Percentiles rank a stretch among this genome's conserved stretches.
phyloP scores from a whole-genome alignment of 2,329 filamentous ascomycete genomes.

The Pyrenochaeta sp. region DNA sequence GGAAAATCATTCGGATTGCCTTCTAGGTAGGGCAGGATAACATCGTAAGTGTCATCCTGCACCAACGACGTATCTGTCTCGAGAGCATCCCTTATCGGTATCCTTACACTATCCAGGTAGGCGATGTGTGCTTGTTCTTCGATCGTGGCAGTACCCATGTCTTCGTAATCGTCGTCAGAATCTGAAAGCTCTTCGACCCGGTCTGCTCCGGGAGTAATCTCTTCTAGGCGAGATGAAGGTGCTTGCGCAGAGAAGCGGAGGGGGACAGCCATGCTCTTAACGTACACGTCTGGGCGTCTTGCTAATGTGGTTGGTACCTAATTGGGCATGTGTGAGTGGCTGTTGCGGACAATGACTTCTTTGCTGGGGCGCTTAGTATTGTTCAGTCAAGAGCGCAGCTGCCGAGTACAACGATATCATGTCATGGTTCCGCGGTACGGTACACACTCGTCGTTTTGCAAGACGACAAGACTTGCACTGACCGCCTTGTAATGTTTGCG shows the following conservation, averaged over 20 bases:
- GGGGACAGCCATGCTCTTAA: slow-evolving; percentile 39
- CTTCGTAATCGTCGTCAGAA: slow-evolving; percentile 47
- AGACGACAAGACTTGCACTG: neutral
- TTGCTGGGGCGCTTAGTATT: slow-evolving; percentile 36
- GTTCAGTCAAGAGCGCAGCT: slow-evolving; percentile 26
- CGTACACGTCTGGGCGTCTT: slow-evolving; percentile 1
- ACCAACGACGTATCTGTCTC: slow-evolving; percentile 71
- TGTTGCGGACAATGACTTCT: slow-evolving; percentile 35
- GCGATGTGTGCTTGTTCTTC: slow-evolving; percentile 41
- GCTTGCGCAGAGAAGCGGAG: slow-evolving; percentile 25
- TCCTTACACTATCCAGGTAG: slow-evolving; percentile 40
- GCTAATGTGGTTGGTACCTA: slow-evolving; percentile 10
- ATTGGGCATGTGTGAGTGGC: slow-evolving; percentile 29
- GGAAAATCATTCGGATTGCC: slow-evolving; percentile 59
- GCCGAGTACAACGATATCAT: slow-evolving; percentile 14
- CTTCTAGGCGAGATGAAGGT: slow-evolving; percentile 37
- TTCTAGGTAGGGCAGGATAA: slow-evolving; percentile 73
- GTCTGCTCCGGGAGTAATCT: slow-evolving; percentile 31
- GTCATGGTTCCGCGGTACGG: slow-evolving; percentile 3
- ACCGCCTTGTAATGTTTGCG: slow-evolving; percentile 3
- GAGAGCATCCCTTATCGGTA: slow-evolving; percentile 71
- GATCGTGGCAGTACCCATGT: slow-evolving; percentile 40
- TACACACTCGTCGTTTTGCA: neutral
- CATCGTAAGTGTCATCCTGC: slow-evolving; percentile 73
- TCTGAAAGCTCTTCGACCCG: slow-evolving; percentile 51